Conservation (phyloP, 352 stramenopile genomes). For the Globisporangium alternatum region DNA sequence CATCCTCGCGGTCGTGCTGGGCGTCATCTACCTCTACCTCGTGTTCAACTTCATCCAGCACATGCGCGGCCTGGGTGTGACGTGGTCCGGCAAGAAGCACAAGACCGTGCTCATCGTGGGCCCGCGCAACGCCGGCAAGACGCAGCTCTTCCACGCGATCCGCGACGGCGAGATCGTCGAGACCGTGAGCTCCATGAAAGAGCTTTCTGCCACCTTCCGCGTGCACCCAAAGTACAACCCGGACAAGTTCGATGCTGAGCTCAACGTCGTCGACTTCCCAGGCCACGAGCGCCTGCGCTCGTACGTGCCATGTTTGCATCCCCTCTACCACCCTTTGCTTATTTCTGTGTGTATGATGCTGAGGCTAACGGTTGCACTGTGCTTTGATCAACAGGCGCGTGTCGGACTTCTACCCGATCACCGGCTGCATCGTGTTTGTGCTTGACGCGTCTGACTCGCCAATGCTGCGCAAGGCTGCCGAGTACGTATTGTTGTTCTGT, state of each 20-base stretch:
- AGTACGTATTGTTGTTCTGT: constrained; percentile 35
- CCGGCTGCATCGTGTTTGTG: constrained; percentile 71
- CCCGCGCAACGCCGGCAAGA: constrained; percentile 71
- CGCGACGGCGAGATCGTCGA: constrained; percentile 60
- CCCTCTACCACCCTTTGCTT: neutral
- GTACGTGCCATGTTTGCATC: constrained; percentile 26
- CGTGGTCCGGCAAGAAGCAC: constrained; percentile 68
- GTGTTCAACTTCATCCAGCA: constrained; percentile 61
- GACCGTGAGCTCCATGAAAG: constrained; percentile 87
- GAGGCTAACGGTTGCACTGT: neutral
- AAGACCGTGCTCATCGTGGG: constrained; percentile 72
- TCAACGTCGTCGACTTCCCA: constrained; percentile 78
- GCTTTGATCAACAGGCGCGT: constrained; percentile 39
- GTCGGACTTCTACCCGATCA: constrained; percentile 70
- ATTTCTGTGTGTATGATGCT: neutral
- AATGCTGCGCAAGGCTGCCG: constrained; percentile 74
- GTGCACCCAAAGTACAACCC: constrained; percentile 68
- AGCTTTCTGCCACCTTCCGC: constrained; percentile 60
- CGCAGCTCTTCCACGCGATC: constrained; percentile 77
- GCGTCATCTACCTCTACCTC: constrained; percentile 52
- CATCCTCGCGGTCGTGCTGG: constrained; percentile 39
- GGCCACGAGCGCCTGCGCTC: constrained; percentile 78
- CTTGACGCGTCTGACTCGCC: constrained; percentile 61
- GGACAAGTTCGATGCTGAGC: constrained; percentile 63
- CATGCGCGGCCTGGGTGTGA: constrained; percentile 61